A percentile compares a stretch with the other conserved stretches of the same genome.
phyloP scores from a whole-genome alignment of 805 yeast species.

The Cyberlindnera xylosilytica region DNA sequence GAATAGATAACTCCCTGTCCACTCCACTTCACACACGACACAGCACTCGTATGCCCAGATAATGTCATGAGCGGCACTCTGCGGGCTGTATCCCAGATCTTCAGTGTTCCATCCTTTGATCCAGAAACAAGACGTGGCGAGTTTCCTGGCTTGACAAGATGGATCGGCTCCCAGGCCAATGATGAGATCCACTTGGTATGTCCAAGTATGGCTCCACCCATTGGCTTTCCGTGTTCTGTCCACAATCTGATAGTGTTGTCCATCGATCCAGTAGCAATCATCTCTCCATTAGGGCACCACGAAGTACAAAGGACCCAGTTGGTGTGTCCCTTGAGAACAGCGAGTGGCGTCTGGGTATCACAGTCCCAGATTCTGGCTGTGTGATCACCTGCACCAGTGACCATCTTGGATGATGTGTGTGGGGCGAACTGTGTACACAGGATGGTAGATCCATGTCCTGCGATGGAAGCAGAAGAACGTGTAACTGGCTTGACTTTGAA shows the following conservation, averaged over 20 bases:
- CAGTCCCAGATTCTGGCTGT: constrained; percentile 98
- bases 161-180: constrained; percentile 92
- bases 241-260: constrained; percentile 86
- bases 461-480: constrained; percentile 84
- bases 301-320: constrained; percentile 93
- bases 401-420: constrained; percentile 76
- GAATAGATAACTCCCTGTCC: constrained; percentile 82
- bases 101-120: constrained; percentile 87
- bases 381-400: constrained; percentile 94
- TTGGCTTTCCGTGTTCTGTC: constrained; percentile 72
- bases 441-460: constrained; percentile 95
- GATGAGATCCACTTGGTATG: constrained; percentile 90
- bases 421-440: constrained; percentile 94
- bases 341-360: constrained; percentile 86
- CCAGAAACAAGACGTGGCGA: constrained; percentile 75
- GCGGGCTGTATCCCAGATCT: constrained; percentile 81
- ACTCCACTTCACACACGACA: constrained; percentile 97
- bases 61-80: constrained; percentile 66
- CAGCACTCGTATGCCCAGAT: constrained; percentile 86
- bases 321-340: constrained; percentile 76
- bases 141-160: constrained; percentile 64
- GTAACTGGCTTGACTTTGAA: constrained; percentile 92
- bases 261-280: constrained; percentile 95
- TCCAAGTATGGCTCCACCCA: constrained; percentile 75
- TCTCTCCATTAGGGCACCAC: constrained; percentile 89